Percentiles rank a stretch among this genome's conserved stretches.
Conservation (phyloP, 225 moss, liverwort and hornwort species). For the Antitrichia curtipendula region DNA sequence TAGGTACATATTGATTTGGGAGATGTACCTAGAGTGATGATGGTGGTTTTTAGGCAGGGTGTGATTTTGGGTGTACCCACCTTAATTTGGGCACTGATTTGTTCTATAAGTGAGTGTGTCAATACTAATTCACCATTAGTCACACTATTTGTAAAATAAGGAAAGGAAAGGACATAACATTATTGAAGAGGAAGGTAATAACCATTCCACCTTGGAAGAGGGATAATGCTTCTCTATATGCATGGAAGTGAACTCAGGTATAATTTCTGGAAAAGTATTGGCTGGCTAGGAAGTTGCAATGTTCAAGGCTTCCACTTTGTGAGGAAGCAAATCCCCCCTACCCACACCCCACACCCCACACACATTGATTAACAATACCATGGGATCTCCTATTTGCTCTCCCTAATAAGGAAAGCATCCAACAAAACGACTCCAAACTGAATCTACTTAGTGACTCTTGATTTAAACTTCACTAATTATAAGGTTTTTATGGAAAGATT, state of each 20-base stretch:
- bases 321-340: too few species aligned
- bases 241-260: rapidly evolving
- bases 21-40: too few species aligned
- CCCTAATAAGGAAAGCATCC: neutral
- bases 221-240: neutral
- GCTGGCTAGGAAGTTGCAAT: too few species aligned
- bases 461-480: neutral
- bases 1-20: too few species aligned
- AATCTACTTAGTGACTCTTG: neutral
- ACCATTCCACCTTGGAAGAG: neutral
- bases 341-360: too few species aligned
- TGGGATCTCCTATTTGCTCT: neutral
- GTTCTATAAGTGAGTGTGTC: neutral
- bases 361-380: too few species aligned
- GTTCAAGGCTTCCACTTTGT: rapidly evolving
- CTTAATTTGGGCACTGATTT: too few species aligned
- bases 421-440: neutral
- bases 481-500: neutral
- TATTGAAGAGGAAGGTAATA: neutral
- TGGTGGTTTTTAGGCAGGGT: too few species aligned
- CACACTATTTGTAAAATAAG: neutral
- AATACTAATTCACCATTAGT: neutral
- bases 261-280: too few species aligned
- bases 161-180: neutral
- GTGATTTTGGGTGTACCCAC: too few species aligned